A percentile compares a stretch with the other conserved stretches of the same genome.
phyloP scores from a whole-genome alignment of 257 asterid species.

The Linaria vulgaris region DNA sequence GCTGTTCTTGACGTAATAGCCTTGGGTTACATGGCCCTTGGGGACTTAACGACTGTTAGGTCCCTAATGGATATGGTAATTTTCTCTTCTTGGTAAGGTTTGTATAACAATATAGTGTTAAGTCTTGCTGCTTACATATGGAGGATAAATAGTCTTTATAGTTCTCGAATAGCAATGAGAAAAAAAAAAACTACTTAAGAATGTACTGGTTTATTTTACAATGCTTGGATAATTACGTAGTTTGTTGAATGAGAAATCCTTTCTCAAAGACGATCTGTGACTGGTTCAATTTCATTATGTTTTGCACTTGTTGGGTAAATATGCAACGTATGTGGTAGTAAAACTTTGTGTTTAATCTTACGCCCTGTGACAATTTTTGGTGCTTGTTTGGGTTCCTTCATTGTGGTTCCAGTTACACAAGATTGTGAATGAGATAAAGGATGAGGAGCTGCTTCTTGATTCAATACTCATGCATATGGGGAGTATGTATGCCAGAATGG shows the following conservation, averaged over 20 bases:
- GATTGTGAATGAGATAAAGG: constrained; percentile 57
- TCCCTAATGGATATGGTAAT: constrained; percentile 69
- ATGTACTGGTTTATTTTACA: neutral
- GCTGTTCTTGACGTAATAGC: constrained; percentile 82
- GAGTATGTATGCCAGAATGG: constrained; percentile 68
- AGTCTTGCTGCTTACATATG: neutral
- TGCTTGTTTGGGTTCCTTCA: constrained; percentile 13
- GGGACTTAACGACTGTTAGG: constrained; percentile 51
- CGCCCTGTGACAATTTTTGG: constrained; percentile 15
- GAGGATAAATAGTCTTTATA: neutral
- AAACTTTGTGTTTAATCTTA: constrained; percentile 6
- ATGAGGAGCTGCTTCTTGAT: constrained; percentile 73
- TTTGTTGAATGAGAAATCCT: constrained; percentile 1
- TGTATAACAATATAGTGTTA: neutral
- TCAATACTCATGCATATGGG: constrained; percentile 92
- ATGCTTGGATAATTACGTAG: constrained; percentile 1
- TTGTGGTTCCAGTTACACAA: constrained; percentile 54
- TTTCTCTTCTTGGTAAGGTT: neutral
- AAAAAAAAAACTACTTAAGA: neutral
- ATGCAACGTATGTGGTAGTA: constrained; percentile 17
- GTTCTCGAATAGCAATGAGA: neutral
- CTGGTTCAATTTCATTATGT: constrained; percentile 4
- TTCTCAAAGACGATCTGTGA: neutral
- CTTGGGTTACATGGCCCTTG: constrained; percentile 77
- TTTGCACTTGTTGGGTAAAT: constrained; percentile 4